Base-by-base conservation (phyloP, 148 eudicot genomes). In the Polygonum aviculare region DNA sequence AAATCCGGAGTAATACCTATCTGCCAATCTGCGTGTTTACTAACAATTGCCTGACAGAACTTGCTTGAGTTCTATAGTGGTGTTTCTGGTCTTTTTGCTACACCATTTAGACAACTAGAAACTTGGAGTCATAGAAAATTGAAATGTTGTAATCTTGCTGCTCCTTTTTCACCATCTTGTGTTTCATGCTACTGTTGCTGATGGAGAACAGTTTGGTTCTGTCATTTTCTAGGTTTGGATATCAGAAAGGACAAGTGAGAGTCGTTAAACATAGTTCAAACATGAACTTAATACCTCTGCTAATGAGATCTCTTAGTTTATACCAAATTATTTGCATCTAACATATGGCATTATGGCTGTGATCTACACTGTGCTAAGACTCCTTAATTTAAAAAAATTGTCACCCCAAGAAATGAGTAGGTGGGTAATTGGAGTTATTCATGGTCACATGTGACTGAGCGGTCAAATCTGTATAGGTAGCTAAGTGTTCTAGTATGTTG, bases 361-460 rank as follows among this genome's bases (percentile, higher is more conserved):
- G 35, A 35, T 36, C 38, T 12, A 38, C 72, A 67, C 44, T 67
- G 11, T 36, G 45, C 45, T 19, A 33, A 5, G 11, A 67, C 67
- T 35, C 11, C 72, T 67, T 67, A 6, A 2, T 15, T 4, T 14
- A 12, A 67, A 16, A 9, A 67, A 67, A 15, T n/a, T 18, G 72
- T 21, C 72, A 67, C 72, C 36, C 16, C 14, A 35, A 65, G 35
- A 63, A 15, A 22, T 12, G 60, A 33, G 72, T 67, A 38, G 72
- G 44, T 67, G 41, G 44, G 45, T 67, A 67, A 44, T 35, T 67
- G 71, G 8, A 36, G 71, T 67, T 67, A 12, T 14, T 14, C 71
- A 65, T 35, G 71, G 36, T 26, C 72, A 67, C 72, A 16, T 67
- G 72, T 16, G 72, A 67, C 44, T 67, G 15, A 67, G 40, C 6